phyloP scores from a whole-genome alignment of 163 green algal genomes.

The Chloromonas sp. region DNA sequence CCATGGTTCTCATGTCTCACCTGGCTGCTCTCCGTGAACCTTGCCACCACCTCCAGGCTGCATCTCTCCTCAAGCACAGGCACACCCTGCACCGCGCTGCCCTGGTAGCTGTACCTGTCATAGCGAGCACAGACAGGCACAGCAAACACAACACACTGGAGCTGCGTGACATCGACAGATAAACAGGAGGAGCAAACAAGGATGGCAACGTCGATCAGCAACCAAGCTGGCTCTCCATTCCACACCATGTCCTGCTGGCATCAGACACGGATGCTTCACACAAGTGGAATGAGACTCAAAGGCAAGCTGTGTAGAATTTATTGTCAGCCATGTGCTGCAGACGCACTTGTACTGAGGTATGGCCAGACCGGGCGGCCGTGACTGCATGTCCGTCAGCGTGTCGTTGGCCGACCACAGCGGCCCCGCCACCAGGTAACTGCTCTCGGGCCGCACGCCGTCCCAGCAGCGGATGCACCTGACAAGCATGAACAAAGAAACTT shows the following conservation, averaged over 20 bases:
- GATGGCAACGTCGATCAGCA: no score
- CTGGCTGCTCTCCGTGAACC: background rate
- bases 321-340: background rate
- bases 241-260: no score
- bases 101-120: background rate
- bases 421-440: constrained; percentile 61
- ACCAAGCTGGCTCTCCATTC: no score
- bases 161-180: no score
- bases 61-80: background rate
- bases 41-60: background rate
- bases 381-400: background rate
- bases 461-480: constrained; percentile 40
- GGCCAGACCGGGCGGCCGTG: background rate
- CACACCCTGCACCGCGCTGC: background rate
- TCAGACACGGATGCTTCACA: no score
- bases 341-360: background rate
- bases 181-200: no score
- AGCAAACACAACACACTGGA: no score
- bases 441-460: constrained; percentile 33
- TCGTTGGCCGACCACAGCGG: constrained; percentile 30
- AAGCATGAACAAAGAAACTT: background rate
- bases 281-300: no score
- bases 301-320: no score
- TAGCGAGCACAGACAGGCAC: no score
- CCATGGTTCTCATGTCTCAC: background rate